These are phyloP conservation scores for Tremellales sp. DNA, from an alignment of 1,284 basidiomycete genomes.

Conservation along the genomic window DNA sequence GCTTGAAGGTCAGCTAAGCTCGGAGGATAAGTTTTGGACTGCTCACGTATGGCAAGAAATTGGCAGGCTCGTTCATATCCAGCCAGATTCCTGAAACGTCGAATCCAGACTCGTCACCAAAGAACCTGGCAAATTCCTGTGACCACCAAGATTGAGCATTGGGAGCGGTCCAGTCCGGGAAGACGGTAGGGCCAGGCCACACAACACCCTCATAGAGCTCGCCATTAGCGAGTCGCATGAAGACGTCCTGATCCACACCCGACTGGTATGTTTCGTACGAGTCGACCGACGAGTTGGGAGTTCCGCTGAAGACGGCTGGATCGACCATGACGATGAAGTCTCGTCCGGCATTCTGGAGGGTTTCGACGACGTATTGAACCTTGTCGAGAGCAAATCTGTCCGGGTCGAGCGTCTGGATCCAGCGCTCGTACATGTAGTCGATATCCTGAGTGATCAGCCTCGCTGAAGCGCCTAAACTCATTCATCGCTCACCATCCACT, in stretches of 20 bases:
- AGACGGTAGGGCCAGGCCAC: constrained; percentile 67
- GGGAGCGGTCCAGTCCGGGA: constrained; percentile 63
- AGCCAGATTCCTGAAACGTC: constrained; percentile 58
- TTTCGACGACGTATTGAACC: constrained; percentile 62
- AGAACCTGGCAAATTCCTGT: constrained; percentile 60
- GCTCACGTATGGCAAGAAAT: constrained; percentile 24
- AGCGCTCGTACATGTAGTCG: constrained; percentile 65
- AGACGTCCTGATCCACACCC: constrained; percentile 57
- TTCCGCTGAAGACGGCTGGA: constrained; percentile 56
- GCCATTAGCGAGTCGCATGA: constrained; percentile 60
- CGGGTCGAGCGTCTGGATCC: constrained; percentile 65
- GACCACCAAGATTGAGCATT: constrained; percentile 58
- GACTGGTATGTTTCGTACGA: constrained; percentile 58
- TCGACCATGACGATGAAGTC: constrained; percentile 67
- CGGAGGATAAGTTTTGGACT: too few relatives aligned
- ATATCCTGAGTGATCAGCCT: constrained; percentile 17
- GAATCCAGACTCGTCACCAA: constrained; percentile 39
- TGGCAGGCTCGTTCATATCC: constrained; percentile 53
- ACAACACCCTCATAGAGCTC: constrained; percentile 61
- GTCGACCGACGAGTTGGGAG: constrained; percentile 23
- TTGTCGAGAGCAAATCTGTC: constrained; percentile 61
- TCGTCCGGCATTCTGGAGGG: constrained; percentile 59
- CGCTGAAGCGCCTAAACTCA: constrained; percentile 3
- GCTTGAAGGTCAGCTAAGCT: not conserved
- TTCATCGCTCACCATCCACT: constrained; percentile 23